Conservation (phyloP, 2,329 filamentous ascomycete genomes). For the Fusarium illudens region DNA sequence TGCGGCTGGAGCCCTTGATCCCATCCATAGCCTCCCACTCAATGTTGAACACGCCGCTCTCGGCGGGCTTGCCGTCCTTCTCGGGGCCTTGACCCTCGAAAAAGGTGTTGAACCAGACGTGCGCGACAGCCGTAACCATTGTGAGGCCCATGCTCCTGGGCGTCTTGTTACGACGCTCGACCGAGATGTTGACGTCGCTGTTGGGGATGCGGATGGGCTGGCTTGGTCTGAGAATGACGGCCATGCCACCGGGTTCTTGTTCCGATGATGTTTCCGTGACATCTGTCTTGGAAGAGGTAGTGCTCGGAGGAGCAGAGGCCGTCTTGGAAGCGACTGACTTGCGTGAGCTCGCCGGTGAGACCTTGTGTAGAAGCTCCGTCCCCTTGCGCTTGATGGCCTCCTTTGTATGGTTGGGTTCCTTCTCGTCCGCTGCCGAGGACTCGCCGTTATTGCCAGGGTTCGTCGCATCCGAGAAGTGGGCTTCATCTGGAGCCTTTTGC, state of each 20-base stretch:
- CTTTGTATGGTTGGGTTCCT: slow-evolving; percentile 21
- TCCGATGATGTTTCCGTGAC: slow-evolving; percentile 43
- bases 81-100: slow-evolving; percentile 87
- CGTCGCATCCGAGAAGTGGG: slow-evolving; percentile 44
- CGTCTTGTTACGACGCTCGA: slow-evolving; percentile 85
- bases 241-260: slow-evolving; percentile 69
- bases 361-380: slow-evolving; percentile 48
- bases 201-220: slow-evolving; percentile 75
- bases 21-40: slow-evolving; percentile 82
- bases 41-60: slow-evolving; percentile 70
- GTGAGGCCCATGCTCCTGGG: slow-evolving; percentile 80
- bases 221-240: slow-evolving; percentile 79
- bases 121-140: slow-evolving; percentile 91
- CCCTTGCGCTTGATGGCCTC: slow-evolving; percentile 42
- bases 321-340: slow-evolving; percentile 26
- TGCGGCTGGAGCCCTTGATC: slow-evolving; percentile 86
- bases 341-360: slow-evolving; percentile 34
- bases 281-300: slow-evolving; percentile 27
- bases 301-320: slow-evolving; percentile 23
- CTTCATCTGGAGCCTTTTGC: slow-evolving; percentile 50
- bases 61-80: slow-evolving; percentile 68
- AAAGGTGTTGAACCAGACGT: slow-evolving; percentile 96
- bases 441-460: slow-evolving; percentile 33
- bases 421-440: slow-evolving; percentile 9
- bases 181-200: slow-evolving; percentile 88